Base-by-base conservation (phyloP, 2,329 filamentous ascomycete genomes). In the Davidsoniella virescens region DNA sequence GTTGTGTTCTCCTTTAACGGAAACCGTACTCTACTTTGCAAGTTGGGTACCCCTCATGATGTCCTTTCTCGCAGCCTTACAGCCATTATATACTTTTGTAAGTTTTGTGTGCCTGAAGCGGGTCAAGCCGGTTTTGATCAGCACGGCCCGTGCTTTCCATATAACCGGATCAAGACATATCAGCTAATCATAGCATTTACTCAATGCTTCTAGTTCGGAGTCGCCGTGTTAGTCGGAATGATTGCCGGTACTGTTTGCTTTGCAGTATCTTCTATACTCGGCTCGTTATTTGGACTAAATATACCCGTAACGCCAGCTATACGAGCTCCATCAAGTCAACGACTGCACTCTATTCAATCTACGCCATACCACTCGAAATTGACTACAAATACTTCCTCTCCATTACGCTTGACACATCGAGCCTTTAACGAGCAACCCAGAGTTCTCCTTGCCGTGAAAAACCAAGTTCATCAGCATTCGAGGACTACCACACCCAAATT, bases 71-170 rank as follows among this genome's bases (percentile, higher is more conserved):
- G 23, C 18, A 14, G 42, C 40, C 3, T 29, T 53, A 8, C 29
- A 50, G 36, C 51, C 51, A 14, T 44, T 53, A 14, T 53, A 53
- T 16, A 53, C 44, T 4, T 51, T 53, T 51, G 52, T 53, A 53
- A 44, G 52, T 50, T 26, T 47, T 18, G 20, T 23, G 20, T 20
- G 20, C 20, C 44, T 39, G 23, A 17, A 47, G n/a, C 16, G 10
- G 26, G 10, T 12, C 29, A 12, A 12, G 29, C 12, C 20, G 5
- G 5, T 33, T 12, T 33, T 33, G 10, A 12, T 33, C 29, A 33
- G 20, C 20, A 23, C 20, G 20, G 20, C 20, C 20, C 20, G 20
- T 23, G 20, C 20, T 23, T 23, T 23, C 20, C 5, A 23, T 23
- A 4, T 23, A 23, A 33, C 29, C 12, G 29, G 16, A 42, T 48